Evolutionary conservation across 1,284 basidiomycete genomes (phyloP), one percentile per base, ranked within the genome.

Genomic region (Leccinum subrobustum): DNA sequence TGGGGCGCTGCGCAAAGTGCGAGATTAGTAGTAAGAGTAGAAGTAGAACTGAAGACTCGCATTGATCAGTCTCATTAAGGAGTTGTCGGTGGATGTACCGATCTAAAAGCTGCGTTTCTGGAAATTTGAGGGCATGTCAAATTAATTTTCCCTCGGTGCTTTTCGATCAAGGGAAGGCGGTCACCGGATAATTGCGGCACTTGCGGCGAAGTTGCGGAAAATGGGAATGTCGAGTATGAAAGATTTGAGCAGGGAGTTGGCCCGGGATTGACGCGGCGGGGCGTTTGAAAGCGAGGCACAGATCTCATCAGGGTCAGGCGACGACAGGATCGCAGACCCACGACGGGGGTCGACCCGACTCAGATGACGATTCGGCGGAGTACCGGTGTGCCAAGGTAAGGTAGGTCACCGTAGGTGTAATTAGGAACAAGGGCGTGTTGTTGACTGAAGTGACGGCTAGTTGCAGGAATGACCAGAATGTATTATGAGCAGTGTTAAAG

Each of bases 201-300:
- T 33, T 70, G 59, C 52, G 69, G 56, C 44, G 63, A 53, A 31
- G 54, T 29, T 35, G 64, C 64, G 62, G 31, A 67, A 56, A 68
- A 60, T 39, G 61, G 58, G 53, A 42, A 56, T 39, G 31, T 59
- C 54, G 31, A 56, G 23, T 39, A 27, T 23, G 35, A 51, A 42
- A 27, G n/a, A 56, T 16, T 23, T 29, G 27, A 35, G 12, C 20
- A 35, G 54, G 51, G 47, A 61, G 16, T 11, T 56, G 37, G n/a
- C 14, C 35, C 35, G 35, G 35, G 18, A 44, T 44, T 27, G 23
- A 35, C 33, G 23, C 25, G 42, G 58, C 37, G 59, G 63, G 23
- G 52, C 47, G 48, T 39, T 35, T 20, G 52, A 16, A 27, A 39
- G 33, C 20, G 63, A 67, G 64, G 65, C 33, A 63, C 58, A 25